phyloP scores from a whole-genome alignment of 2,329 filamentous ascomycete species.

The Penicillium sp. region DNA sequence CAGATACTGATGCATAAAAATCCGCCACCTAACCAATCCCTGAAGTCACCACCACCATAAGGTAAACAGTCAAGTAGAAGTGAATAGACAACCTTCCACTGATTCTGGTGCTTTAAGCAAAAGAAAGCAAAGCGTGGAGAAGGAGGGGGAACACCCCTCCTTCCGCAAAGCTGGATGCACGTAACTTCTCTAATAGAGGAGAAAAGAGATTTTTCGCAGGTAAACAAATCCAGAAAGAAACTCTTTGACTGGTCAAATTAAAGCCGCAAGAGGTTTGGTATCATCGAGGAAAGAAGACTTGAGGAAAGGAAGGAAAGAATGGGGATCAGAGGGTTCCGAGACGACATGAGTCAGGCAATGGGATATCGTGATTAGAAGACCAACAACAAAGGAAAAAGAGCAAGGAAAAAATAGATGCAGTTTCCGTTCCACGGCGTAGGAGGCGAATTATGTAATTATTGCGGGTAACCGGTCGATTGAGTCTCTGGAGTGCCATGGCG shows the following conservation, averaged over 20 bases:
- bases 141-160: constrained; percentile 8
- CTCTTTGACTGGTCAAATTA: constrained; percentile 34
- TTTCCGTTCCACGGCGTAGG: constrained; percentile 23
- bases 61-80: constrained; percentile 11
- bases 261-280: constrained; percentile 39
- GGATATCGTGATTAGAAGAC: constrained; percentile 41
- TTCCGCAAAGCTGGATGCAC: constrained; percentile 18
- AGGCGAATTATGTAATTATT: constrained; percentile 36
- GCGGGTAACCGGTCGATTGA: constrained; percentile 41
- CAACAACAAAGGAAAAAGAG: constrained; percentile 7
- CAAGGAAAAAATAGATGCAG: constrained; percentile 25
- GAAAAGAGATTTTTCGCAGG: constrained; percentile 22
- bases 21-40: constrained; percentile 19
- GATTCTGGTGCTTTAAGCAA: neutral
- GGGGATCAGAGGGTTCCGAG: constrained; percentile 34
- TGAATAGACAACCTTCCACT: neutral
- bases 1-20: constrained; percentile 15
- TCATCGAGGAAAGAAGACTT: constrained; percentile 38
- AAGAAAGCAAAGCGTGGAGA: neutral
- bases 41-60: constrained; percentile 11
- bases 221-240: constrained; percentile 31
- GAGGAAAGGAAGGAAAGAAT: constrained; percentile 16
- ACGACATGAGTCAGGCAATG: constrained; percentile 36
- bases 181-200: constrained; percentile 26
- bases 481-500: constrained; percentile 38